These are phyloP conservation scores for Acacia crassicarpa DNA, from an alignment of 306 rosid genomes.

Conservation along the genomic window DNA sequence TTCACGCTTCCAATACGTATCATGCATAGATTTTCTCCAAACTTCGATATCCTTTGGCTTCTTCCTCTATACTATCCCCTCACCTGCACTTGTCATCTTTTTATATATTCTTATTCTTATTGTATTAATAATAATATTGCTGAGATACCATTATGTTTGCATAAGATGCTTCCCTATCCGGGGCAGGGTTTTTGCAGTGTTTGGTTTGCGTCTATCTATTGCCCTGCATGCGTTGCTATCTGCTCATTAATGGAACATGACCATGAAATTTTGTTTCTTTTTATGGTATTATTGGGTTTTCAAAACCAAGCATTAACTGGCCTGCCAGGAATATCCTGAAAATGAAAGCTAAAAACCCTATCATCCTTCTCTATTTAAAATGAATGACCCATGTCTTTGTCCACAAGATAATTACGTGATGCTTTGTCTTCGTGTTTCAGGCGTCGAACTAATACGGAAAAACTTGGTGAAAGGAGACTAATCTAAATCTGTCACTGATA, in stretches of 20 bases:
- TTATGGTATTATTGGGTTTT: conserved; percentile 31
- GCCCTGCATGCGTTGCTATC: background rate
- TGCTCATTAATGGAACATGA: conserved; percentile 31
- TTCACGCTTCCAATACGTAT: background rate
- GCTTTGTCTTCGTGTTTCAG: background rate
- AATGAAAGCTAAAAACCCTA: conserved; percentile 44
- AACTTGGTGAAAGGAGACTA: background rate
- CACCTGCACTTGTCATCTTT: conserved; percentile 19
- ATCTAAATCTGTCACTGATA: background rate
- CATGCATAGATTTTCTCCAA: conserved; percentile 3
- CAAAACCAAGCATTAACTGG: conserved; percentile 43
- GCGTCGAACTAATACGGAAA: background rate
- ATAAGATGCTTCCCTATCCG: background rate
- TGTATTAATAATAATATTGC: background rate
- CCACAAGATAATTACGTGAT: conserved; percentile 2
- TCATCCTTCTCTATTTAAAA: background rate
- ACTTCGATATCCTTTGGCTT: background rate
- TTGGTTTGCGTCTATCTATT: background rate
- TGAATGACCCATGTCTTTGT: background rate
- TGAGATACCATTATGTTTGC: background rate
- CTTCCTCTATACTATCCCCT: background rate
- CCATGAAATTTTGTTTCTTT: conserved; percentile 37
- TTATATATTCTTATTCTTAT: background rate
- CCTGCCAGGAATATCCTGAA: conserved; percentile 56
- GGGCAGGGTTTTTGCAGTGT: background rate